Conservation (phyloP, 805 yeast species). For the Candida succiphila region DNA sequence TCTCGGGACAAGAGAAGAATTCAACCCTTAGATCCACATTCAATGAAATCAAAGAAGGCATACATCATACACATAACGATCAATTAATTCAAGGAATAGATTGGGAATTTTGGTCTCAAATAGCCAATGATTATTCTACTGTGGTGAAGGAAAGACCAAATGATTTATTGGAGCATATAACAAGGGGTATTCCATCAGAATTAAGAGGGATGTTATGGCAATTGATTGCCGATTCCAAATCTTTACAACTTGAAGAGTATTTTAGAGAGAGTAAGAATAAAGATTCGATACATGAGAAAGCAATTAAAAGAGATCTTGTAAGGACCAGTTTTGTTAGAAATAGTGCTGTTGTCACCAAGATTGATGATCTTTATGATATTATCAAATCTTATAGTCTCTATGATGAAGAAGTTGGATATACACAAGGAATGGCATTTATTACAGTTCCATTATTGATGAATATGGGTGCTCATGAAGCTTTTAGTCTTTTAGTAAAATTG, state of each 20-base stretch:
- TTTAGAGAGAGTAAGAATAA: constrained; percentile 38
- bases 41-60: constrained; percentile 39
- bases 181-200: constrained; percentile 75
- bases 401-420: constrained; percentile 93
- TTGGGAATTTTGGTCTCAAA: constrained; percentile 84
- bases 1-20: constrained; percentile 39
- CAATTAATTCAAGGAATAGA: constrained; percentile 34
- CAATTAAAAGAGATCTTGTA: constrained; percentile 71
- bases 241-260: constrained; percentile 48
- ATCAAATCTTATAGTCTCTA: constrained; percentile 76
- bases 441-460: constrained; percentile 78
- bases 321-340: constrained; percentile 75
- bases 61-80: constrained; percentile 25
- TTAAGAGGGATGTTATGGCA: constrained; percentile 93
- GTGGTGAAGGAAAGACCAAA: constrained; percentile 56
- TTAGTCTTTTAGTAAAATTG: constrained; percentile 66
- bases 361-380: constrained; percentile 59
- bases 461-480: constrained; percentile 76
- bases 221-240: constrained; percentile 70
- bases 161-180: constrained; percentile 49
- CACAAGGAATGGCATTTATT: constrained; percentile 96
- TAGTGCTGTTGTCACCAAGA: constrained; percentile 42
- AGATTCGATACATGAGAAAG: constrained; percentile 56
- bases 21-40: constrained; percentile 30
- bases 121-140: constrained; percentile 65